Conservation (phyloP, 345 rosid genomes). For the Salix purpurea region DNA sequence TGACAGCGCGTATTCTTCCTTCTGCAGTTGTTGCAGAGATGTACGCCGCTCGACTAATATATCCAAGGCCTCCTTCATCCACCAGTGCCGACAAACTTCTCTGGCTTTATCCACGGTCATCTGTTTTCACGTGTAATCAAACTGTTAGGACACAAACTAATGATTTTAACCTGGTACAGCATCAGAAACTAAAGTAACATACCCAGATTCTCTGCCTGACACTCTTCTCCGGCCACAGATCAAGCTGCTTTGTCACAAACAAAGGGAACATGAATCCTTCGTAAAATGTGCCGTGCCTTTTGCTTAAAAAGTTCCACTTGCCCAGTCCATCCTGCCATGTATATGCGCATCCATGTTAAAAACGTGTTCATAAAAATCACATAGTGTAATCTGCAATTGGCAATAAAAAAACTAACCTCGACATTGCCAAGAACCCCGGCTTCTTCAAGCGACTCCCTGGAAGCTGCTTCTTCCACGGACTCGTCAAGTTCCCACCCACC, state of each 20-base stretch:
- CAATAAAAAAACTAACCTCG: slow-evolving; percentile 39
- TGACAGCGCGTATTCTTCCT: slow-evolving; percentile 8
- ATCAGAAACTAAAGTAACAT: slow-evolving; percentile 6
- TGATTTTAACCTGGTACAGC: background rate
- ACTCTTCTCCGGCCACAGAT: slow-evolving; percentile 74
- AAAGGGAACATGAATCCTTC: slow-evolving; percentile 94
- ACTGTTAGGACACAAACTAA: background rate
- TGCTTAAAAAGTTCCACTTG: slow-evolving; percentile 76
- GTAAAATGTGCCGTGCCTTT: slow-evolving; percentile 62
- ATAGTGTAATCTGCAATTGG: background rate
- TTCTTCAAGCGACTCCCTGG: slow-evolving; percentile 73
- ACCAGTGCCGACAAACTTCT: slow-evolving; percentile 75
- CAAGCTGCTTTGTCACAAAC: slow-evolving; percentile 67
- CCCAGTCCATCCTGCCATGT: slow-evolving; percentile 59
- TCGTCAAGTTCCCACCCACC: slow-evolving; percentile 98
- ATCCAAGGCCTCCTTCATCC: slow-evolving; percentile 94
- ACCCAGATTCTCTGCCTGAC: slow-evolving; percentile 72
- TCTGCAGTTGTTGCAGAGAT: slow-evolving; percentile 17
- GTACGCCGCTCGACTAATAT: slow-evolving; percentile 44
- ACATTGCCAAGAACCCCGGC: slow-evolving; percentile 79
- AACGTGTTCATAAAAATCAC: background rate
- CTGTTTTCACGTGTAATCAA: slow-evolving; percentile 20
- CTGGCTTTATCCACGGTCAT: slow-evolving; percentile 65
- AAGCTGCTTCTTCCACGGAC: slow-evolving; percentile 71
- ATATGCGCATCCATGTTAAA: background rate